A percentile compares a stretch with the other conserved stretches of the same genome.
These are phyloP conservation scores for Cordia subcordata DNA, from an alignment of 257 asterid species.

Conservation along the genomic window DNA sequence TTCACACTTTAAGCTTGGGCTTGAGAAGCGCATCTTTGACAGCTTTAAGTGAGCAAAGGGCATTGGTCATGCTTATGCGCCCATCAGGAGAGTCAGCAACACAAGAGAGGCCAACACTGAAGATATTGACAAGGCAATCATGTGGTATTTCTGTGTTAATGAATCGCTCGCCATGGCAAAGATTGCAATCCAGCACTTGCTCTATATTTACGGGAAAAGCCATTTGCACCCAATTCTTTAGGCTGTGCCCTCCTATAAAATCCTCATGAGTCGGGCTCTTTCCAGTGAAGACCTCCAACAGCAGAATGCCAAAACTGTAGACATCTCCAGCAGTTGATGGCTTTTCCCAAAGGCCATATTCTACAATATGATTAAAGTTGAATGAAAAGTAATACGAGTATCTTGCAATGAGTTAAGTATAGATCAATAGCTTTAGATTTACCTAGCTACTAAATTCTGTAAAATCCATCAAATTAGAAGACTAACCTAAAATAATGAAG, in stretches of 20 bases:
- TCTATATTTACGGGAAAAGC: conserved; percentile 30
- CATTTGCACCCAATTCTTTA: conserved; percentile 46
- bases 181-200: conserved; percentile 28
- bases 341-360: conserved; percentile 47
- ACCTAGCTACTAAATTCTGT: no score
- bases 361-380: conserved; percentile 18
- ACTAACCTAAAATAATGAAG: no score
- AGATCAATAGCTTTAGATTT: no score
- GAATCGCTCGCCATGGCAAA: conserved; percentile 1
- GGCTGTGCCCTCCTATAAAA: conserved; percentile 34
- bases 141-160: conserved; percentile 6
- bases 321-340: conserved; percentile 55
- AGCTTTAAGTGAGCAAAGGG: conserved; percentile 31
- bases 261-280: conserved; percentile 40
- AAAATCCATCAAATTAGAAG: no score
- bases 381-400: no score
- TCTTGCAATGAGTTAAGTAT: no score
- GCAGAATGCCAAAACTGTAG: conserved; percentile 57
- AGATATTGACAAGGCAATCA: conserved; percentile 25
- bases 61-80: conserved; percentile 34
- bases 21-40: conserved; percentile 17
- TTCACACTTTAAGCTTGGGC: neutral
- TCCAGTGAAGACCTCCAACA: conserved; percentile 50
- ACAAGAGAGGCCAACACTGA: conserved; percentile 43
- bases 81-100: conserved; percentile 32